These are phyloP conservation scores for Talaromyces sp. DNA, from an alignment of 2,329 filamentous ascomycete species.

Conservation along the genomic window DNA sequence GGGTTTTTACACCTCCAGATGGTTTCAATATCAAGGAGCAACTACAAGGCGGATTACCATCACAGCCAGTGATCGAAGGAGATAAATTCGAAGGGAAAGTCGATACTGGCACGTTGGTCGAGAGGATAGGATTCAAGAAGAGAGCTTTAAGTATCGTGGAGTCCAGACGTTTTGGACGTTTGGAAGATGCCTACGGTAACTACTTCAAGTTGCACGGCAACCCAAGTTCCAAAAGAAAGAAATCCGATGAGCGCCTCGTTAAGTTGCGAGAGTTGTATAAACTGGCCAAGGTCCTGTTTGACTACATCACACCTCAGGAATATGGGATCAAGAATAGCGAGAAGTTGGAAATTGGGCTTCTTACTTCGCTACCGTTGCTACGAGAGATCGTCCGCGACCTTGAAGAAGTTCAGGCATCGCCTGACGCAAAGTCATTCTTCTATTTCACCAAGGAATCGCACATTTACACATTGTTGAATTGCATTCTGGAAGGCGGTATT, in stretches of 20 bases:
- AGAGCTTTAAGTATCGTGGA: slow-evolving; percentile 46
- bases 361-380: slow-evolving; percentile 87
- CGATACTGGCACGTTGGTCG: slow-evolving; percentile 32
- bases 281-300: slow-evolving; percentile 89
- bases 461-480: slow-evolving; percentile 96
- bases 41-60: slow-evolving; percentile 15
- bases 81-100: slow-evolving; percentile 28
- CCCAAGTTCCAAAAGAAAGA: slow-evolving; percentile 66
- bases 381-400: slow-evolving; percentile 96
- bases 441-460: slow-evolving; percentile 99
- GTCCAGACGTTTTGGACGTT: slow-evolving; percentile 38
- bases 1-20: slow-evolving; percentile 87
- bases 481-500: slow-evolving; percentile 93
- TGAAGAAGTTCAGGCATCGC: slow-evolving; percentile 92
- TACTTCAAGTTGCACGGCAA: slow-evolving; percentile 92
- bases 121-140: slow-evolving; percentile 47
- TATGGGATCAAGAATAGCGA: slow-evolving; percentile 94
- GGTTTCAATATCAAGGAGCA: slow-evolving; percentile 58
- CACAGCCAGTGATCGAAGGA: slow-evolving; percentile 18
- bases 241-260: slow-evolving; percentile 77
- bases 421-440: slow-evolving; percentile 91
- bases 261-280: slow-evolving; percentile 91
- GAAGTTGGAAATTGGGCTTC: slow-evolving; percentile 94
- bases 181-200: slow-evolving; percentile 55
- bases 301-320: slow-evolving; percentile 97